Conservation (phyloP, 768 basidiomycete species). For the Cystobasidiopsis lactophilus region DNA sequence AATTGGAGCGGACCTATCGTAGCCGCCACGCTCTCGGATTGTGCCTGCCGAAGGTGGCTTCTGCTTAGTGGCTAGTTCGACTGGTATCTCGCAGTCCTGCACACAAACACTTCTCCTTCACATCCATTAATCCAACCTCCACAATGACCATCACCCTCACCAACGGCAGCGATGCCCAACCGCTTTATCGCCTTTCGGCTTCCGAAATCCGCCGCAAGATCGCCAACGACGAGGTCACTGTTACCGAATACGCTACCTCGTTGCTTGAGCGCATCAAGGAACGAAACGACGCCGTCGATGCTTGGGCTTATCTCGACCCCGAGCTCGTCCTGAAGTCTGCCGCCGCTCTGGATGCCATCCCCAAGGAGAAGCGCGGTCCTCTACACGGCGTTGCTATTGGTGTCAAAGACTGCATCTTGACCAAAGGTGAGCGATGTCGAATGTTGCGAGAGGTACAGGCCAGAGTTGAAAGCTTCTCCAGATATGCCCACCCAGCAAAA, state of each 20-base stretch:
- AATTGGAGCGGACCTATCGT: no score
- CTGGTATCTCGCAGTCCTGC: no score
- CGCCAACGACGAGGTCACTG: slow-evolving; percentile 10
- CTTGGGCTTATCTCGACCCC: slow-evolving; percentile 19
- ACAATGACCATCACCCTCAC: no score
- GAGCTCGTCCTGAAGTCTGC: slow-evolving; percentile 15
- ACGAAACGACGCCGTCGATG: slow-evolving; percentile 16
- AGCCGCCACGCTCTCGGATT: no score
- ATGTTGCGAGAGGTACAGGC: no score
- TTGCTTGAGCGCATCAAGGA: slow-evolving; percentile 16
- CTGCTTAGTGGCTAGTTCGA: no score
- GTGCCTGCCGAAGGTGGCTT: no score
- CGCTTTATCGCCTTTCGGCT: no score
- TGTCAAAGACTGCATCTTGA: slow-evolving; percentile 21
- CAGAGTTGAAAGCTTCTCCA: no score
- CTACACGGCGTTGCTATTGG: slow-evolving; percentile 20
- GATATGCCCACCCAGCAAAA: slow-evolving; percentile 23
- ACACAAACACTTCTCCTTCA: no score
- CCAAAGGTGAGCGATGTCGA: slow-evolving; percentile 13
- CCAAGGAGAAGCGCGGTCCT: slow-evolving; percentile 14
- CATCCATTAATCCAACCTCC: no score
- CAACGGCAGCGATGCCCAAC: no score
- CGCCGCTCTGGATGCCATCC: slow-evolving; percentile 15
- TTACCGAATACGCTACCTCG: slow-evolving; percentile 16
- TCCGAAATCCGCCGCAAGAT: slow-evolving; percentile 14